Evolutionary conservation across 352 stramenopile genomes (phyloP), one percentile per base, ranked within the genome.

Genomic region (Globisporangium carolinianum): DNA sequence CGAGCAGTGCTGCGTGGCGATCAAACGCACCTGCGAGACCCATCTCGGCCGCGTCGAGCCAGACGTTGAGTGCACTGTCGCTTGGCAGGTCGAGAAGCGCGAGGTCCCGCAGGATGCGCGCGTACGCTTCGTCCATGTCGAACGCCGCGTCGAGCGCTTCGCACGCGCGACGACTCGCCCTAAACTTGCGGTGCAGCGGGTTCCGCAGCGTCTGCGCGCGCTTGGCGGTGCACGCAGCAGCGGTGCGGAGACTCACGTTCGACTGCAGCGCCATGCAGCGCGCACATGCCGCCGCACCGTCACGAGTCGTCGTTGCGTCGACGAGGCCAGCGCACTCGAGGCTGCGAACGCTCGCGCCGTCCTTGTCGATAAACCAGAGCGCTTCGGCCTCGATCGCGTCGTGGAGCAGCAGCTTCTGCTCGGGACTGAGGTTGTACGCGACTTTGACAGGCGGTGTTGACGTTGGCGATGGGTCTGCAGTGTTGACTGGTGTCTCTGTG

Each of bases 321-420:
- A 89, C 68, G 1, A 75, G 66, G 0, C 75, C 80, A 10, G 72
- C 65, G 39, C 83, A 93, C 55, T 88, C 70, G 35, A 93, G 63
- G 60, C 81, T 91, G 2, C 83, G 79, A 3, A 93, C 75, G 1
- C 69, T 81, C 47, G 69, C 73, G 4, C 73, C 83, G 55, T 93
- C 83, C 53, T 87, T 89, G 57, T 93, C 83, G 24, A 93, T 69
- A 49, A 88, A 90, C 83, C 83, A 93, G 15, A 87, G 60, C 4
- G 79, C 75, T 50, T 93, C 83, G 2, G 69, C 68, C 53, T 91
- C 76, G 35, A 91, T 73, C 5, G 80, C 79, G 49, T 93, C 83
- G n/a, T 88, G 80, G 12, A 93, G 58, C 41, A 86, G 53, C 1
- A 86, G 18, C 38, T 88, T 88, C 64, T 89, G 65, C 65, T 87